phyloP scores from a whole-genome alignment of 1,284 basidiomycete species.

The Megacollybia platyphylla region DNA sequence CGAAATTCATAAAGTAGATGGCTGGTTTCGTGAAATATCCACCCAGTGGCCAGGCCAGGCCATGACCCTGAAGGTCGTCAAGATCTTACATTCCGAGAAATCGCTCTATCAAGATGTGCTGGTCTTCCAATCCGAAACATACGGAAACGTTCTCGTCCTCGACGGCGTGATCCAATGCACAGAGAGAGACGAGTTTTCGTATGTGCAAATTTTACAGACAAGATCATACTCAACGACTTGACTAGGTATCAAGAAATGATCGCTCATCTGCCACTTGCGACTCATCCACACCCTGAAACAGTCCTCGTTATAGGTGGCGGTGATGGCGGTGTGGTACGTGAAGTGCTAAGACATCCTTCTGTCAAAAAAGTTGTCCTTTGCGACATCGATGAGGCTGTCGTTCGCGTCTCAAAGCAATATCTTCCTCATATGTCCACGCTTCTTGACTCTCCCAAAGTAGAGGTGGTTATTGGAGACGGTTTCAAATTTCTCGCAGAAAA shows the following conservation, averaged over 20 bases:
- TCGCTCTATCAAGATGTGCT: conserved; percentile 93
- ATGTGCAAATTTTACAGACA: conserved; percentile 19
- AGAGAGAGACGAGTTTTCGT: conserved; percentile 98
- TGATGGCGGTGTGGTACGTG: conserved; percentile 92
- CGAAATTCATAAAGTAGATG: conserved; percentile 41
- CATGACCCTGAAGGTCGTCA: conserved; percentile 91
- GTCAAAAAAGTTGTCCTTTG: conserved; percentile 92
- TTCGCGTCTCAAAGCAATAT: conserved; percentile 88
- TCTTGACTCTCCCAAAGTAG: conserved; percentile 76
- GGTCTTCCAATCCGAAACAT: conserved; percentile 90
- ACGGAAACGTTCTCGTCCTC: conserved; percentile 92
- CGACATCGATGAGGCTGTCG: conserved; percentile 98
- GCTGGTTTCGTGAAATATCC: conserved; percentile 97
- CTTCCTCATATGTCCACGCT: conserved; percentile 92
- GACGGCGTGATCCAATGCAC: conserved; percentile 97
- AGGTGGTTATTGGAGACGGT: conserved; percentile 88
- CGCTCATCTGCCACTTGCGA: conserved; percentile 87
- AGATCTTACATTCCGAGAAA: conserved; percentile 91
- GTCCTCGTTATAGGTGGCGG: conserved; percentile 97
- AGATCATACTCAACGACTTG: neutral
- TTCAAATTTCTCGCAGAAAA: conserved; percentile 95
- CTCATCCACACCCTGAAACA: conserved; percentile 92
- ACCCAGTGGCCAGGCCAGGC: conserved; percentile 97
- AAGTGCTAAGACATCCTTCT: conserved; percentile 89
- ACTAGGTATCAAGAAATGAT: conserved; percentile 99